Percentiles rank a stretch among this genome's conserved stretches.
Evolutionary conservation across 1,139 yeast species (phyloP).

Genomic region (Yamadazyma diospyri): DNA sequence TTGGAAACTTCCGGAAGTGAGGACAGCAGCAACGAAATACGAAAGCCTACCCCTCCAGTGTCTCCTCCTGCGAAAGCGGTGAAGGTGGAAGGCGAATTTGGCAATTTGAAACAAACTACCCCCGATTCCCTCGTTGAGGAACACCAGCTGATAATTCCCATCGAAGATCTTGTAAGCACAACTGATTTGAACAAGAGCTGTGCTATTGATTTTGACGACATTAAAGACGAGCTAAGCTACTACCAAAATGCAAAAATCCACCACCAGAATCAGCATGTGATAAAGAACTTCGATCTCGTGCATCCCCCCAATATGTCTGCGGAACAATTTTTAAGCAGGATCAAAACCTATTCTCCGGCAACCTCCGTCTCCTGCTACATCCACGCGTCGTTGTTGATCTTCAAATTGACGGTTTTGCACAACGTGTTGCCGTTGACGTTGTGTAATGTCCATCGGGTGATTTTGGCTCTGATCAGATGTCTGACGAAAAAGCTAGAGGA

Average conservation of each 20-base stretch:
- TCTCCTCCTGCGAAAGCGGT: conserved; percentile 14
- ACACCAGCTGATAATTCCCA: conserved; percentile 6
- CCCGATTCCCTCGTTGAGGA: conserved; percentile 11
- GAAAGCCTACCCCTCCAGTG: conserved; percentile 9
- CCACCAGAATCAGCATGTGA: conserved; percentile 26
- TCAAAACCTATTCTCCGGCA: conserved; percentile 41
- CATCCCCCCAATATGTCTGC: conserved; percentile 35
- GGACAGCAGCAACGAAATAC: conserved; percentile 1
- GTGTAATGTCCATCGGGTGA: conserved; percentile 36
- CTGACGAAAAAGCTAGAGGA: conserved; percentile 45
- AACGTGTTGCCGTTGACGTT: conserved; percentile 30
- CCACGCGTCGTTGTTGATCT: conserved; percentile 40
- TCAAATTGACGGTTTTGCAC: conserved; percentile 32
- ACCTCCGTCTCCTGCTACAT: conserved; percentile 40
- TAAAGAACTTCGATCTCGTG: conserved; percentile 33
- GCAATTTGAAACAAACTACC: conserved; percentile 9
- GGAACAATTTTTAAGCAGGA: conserved; percentile 35
- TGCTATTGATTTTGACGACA: conserved; percentile 15
- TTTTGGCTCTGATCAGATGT: conserved; percentile 42
- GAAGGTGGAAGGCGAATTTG: conserved; percentile 5
- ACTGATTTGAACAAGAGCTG: conserved; percentile 11
- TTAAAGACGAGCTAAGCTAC: conserved; percentile 20
- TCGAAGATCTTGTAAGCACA: conserved; percentile 10
- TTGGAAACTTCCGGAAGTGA: conserved; percentile 2
- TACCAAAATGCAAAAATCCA: conserved; percentile 15